Evolutionary conservation across 2,329 filamentous ascomycete genomes (phyloP).

Genomic region (Ophiostoma australiae): DNA sequence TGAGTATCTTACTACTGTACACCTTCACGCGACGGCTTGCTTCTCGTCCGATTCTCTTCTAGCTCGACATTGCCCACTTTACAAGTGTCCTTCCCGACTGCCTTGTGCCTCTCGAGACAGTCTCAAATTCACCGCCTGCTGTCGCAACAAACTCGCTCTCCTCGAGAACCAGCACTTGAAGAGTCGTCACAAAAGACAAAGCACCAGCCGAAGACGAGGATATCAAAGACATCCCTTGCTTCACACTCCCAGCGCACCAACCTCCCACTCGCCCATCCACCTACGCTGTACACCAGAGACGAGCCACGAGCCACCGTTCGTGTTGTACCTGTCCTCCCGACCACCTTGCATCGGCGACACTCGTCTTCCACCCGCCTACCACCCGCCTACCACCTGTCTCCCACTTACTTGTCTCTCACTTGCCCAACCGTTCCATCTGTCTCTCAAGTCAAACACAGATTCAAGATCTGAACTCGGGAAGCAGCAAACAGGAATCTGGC

Average conservation of each 20-base stretch:
- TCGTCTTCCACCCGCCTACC: background rate
- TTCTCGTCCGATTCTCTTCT: background rate
- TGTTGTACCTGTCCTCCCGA: slow-evolving; percentile 1
- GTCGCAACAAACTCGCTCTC: slow-evolving; percentile 12
- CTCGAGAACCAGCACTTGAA: background rate
- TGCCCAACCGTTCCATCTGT: background rate
- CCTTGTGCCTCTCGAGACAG: background rate
- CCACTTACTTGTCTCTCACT: background rate
- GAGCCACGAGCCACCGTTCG: background rate
- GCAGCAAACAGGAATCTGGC: background rate
- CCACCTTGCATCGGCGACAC: background rate
- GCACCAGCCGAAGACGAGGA: background rate
- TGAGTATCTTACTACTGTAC: background rate
- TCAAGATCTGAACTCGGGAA: background rate
- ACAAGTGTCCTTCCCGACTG: background rate
- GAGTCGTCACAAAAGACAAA: too few species aligned
- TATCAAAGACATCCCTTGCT: slow-evolving; percentile 11
- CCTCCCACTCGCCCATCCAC: background rate
- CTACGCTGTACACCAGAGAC: background rate
- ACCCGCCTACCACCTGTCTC: background rate
- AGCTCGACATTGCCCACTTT: background rate
- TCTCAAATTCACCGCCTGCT: background rate
- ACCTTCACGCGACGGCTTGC: background rate
- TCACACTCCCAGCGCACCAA: slow-evolving; percentile 6
- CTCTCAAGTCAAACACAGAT: background rate